Base-by-base conservation (phyloP, 139 green algal species). In the Coccomyxa sp. region DNA sequence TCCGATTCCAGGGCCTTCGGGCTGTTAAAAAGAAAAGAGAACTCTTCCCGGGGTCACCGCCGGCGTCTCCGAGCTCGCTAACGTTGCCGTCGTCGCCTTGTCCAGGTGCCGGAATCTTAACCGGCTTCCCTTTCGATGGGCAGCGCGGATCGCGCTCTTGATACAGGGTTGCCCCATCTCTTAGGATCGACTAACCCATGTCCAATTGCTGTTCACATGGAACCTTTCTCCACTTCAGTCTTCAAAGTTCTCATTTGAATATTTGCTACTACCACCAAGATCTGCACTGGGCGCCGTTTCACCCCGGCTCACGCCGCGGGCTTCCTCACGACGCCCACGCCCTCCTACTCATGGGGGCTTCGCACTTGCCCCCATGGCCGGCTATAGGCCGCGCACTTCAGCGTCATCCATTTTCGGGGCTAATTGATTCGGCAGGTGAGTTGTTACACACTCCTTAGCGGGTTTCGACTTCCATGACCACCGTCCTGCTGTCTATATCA, bases 401-500 rank as follows among this genome's bases (percentile, higher is more conserved):
- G 94, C 93, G 94, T 93, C 93, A 97, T 98, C 93, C 94, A 97
- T 96, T 97, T 97, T 97, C 93, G 92, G 93, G 93, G 93, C 92
- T 96, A 95, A 94, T 97, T 95, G 89, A 98, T 97, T 98, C 94
- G 94, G 94, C 94, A 96, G 94, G 94, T 96, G 94, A 96, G 94
- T 97, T 97, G 94, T 98, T 98, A 97, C 94, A 97, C 94, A 98
- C 93, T 98, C 94, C 93, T 97, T 97, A 98, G 94, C 94, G 94
- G 93, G 94, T 98, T 97, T 94, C 93, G 94, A 97, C 94, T 98
- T 98, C 94, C 94, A 97, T 98, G 94, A 94, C 94, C 94, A 98
- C 94, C 94, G 93, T 98, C 93, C 94, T 96, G 92, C 91, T 96
- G 92, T 96, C 92, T 94, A 89, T 93, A 97, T 96, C 88, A 95